A percentile compares a stretch with the other conserved stretches of the same genome.
Evolutionary conservation across 2,329 filamentous ascomycete species (phyloP).

Genomic region (Sporothrix phasma): DNA sequence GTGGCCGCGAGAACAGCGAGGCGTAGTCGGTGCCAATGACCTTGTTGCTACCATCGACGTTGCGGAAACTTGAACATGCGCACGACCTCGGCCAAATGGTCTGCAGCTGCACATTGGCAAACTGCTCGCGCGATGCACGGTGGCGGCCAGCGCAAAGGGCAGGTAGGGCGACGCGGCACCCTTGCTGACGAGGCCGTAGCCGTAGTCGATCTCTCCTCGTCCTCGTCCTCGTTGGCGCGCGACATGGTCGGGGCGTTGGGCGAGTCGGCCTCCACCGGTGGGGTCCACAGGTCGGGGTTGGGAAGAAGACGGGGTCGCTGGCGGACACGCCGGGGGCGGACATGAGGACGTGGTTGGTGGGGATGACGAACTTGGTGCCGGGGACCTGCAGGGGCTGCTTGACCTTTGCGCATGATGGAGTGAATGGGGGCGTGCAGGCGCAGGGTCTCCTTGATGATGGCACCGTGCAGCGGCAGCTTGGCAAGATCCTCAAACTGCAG

Average conservation of each 20-base stretch:
- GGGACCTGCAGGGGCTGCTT: slow-evolving; percentile 78
- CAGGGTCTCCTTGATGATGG: slow-evolving; percentile 84
- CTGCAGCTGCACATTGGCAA: slow-evolving; percentile 85
- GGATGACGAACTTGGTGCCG: slow-evolving; percentile 73
- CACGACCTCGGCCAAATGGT: slow-evolving; percentile 72
- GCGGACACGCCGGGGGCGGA: slow-evolving; percentile 77
- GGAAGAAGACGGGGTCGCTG: slow-evolving; percentile 65
- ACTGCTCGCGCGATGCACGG: slow-evolving; percentile 92
- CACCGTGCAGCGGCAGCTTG: slow-evolving; percentile 70
- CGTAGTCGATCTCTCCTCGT: slow-evolving; percentile 82
- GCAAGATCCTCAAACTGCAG: slow-evolving; percentile 69
- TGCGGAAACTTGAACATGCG: slow-evolving; percentile 71
- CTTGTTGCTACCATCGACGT: slow-evolving; percentile 57
- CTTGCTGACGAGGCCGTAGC: slow-evolving; percentile 87
- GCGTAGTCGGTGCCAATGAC: slow-evolving; percentile 60
- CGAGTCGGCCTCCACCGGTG: slow-evolving; percentile 69
- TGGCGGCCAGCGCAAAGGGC: slow-evolving; percentile 86
- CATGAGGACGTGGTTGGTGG: slow-evolving; percentile 69
- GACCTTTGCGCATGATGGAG: slow-evolving; percentile 86
- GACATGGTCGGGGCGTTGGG: slow-evolving; percentile 40
- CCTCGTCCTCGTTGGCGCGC: slow-evolving; percentile 35
- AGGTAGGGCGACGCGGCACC: slow-evolving; percentile 83
- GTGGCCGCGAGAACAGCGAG: slow-evolving; percentile 63
- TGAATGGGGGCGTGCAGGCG: slow-evolving; percentile 88
- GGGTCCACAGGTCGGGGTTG: slow-evolving; percentile 72